Evolutionary conservation across 257 asterid genomes (phyloP).

Genomic region (Nicotiana tabacum): DNA sequence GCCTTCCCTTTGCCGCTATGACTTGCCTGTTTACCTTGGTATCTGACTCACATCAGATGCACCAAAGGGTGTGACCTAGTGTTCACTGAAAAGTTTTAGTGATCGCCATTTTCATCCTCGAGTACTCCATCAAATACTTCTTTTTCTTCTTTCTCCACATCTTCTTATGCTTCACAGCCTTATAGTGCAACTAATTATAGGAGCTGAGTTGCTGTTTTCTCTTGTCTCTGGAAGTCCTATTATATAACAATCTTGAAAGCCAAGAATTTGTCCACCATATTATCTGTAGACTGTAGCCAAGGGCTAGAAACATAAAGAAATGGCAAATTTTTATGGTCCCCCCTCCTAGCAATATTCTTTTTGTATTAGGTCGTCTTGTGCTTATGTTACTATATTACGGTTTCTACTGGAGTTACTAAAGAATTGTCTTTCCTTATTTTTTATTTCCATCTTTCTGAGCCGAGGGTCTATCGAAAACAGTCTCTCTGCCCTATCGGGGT

Average conservation of each 20-base stretch:
- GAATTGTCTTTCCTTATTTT: too few species aligned
- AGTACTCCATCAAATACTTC: constrained; percentile 11
- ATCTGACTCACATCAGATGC: constrained; percentile 9
- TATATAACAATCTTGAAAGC: constrained; percentile 13
- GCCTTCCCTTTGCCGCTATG: constrained; percentile 68
- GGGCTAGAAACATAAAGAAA: background rate
- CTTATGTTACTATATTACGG: too few species aligned
- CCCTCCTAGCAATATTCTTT: constrained; percentile 18
- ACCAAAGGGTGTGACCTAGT: constrained; percentile 7
- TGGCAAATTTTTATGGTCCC: constrained; percentile 27
- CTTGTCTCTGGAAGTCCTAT: background rate
- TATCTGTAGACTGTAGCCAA: background rate
- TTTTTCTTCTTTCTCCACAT: constrained; percentile 30
- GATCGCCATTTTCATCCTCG: constrained; percentile 7
- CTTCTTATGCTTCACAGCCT: background rate
- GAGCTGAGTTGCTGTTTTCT: background rate
- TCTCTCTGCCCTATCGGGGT: too few species aligned
- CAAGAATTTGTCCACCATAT: background rate
- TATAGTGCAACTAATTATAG: background rate
- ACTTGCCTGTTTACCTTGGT: constrained; percentile 41
- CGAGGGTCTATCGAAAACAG: too few species aligned
- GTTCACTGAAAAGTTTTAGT: background rate
- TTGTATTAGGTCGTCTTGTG: constrained; percentile 6
- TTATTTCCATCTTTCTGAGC: too few species aligned
- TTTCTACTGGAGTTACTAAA: too few species aligned